phyloP scores from a whole-genome alignment of 805 yeast species.

The Pichia cabralensis region DNA sequence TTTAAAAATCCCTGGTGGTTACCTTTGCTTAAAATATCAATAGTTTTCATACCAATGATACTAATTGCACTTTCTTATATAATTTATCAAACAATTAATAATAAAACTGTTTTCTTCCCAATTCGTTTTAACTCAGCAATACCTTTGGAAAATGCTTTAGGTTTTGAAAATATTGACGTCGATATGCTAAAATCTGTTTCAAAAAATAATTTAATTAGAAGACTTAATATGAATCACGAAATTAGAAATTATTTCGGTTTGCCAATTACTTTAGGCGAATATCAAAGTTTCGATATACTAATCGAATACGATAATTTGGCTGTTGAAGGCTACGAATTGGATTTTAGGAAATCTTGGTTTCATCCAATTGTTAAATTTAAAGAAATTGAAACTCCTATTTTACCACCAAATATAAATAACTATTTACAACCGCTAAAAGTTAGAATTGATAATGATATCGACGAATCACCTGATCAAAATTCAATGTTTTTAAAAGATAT shows the following conservation, averaged over 20 bases:
- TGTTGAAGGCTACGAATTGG: constrained; percentile 25
- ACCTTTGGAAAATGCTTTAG: constrained; percentile 18
- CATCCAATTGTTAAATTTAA: constrained; percentile 17
- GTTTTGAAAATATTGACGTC: constrained; percentile 21
- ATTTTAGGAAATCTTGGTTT: constrained; percentile 22
- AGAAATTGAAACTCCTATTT: constrained; percentile 16
- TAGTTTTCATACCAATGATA: constrained; percentile 10
- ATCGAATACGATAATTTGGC: constrained; percentile 22
- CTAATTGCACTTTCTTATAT: constrained; percentile 20
- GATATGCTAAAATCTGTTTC: constrained; percentile 20
- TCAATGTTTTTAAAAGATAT: constrained; percentile 17
- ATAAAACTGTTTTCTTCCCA: constrained; percentile 26
- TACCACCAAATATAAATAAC: constrained; percentile 21
- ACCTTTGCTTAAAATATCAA: constrained; percentile 9
- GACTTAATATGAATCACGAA: constrained; percentile 23
- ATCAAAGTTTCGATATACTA: constrained; percentile 21
- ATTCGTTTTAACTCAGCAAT: constrained; percentile 20
- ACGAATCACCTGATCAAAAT: constrained; percentile 19
- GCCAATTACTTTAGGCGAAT: constrained; percentile 23
- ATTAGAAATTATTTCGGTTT: constrained; percentile 23
- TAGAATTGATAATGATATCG: constrained; percentile 14
- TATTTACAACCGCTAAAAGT: constrained; percentile 24
- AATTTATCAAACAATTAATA: constrained; percentile 21
- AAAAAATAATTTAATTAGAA: constrained; percentile 17
- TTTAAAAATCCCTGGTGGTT: constrained; percentile 13